These are phyloP conservation scores for Gossypium australe DNA, from an alignment of 345 rosid genomes.

Conservation along the genomic window DNA sequence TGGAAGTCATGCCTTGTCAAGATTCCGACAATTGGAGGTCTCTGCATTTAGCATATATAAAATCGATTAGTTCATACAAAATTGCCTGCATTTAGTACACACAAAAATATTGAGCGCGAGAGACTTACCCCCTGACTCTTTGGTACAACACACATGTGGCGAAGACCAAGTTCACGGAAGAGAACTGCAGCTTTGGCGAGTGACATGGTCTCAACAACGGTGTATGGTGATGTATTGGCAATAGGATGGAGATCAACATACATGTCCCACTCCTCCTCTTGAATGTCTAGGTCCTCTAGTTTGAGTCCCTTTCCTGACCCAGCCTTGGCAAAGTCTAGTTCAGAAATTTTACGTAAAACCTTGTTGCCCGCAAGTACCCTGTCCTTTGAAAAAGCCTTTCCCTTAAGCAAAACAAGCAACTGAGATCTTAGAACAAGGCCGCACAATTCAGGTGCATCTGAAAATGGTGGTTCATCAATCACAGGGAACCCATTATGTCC, in stretches of 20 bases:
- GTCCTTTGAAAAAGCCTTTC: conserved; percentile 36
- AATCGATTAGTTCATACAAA: not conserved
- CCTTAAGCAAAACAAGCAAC: conserved; percentile 57
- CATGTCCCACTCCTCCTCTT: conserved; percentile 85
- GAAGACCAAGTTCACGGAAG: conserved; percentile 53
- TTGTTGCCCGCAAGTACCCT: conserved; percentile 31
- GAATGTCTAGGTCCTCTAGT: conserved; percentile 63
- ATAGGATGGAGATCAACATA: conserved; percentile 87
- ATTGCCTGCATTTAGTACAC: not conserved
- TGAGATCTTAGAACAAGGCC: conserved; percentile 63
- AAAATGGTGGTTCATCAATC: conserved; percentile 57
- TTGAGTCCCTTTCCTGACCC: conserved; percentile 65
- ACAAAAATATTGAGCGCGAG: not conserved
- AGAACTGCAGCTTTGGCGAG: conserved; percentile 39
- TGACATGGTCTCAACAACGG: conserved; percentile 68
- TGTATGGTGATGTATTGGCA: conserved; percentile 62
- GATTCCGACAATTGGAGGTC: conserved; percentile 89
- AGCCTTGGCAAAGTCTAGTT: conserved; percentile 60
- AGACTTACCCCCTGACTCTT: conserved; percentile 43
- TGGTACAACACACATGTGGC: conserved; percentile 65
- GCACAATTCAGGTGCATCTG: conserved; percentile 48
- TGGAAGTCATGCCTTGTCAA: conserved; percentile 89
- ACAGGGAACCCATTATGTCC: conserved; percentile 70
- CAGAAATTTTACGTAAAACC: conserved; percentile 28
- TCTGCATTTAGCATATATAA: conserved; percentile 36